Evolutionary conservation across 805 yeast genomes (phyloP), one percentile per base, ranked within the genome.

Genomic region (Teunomyces stri): DNA sequence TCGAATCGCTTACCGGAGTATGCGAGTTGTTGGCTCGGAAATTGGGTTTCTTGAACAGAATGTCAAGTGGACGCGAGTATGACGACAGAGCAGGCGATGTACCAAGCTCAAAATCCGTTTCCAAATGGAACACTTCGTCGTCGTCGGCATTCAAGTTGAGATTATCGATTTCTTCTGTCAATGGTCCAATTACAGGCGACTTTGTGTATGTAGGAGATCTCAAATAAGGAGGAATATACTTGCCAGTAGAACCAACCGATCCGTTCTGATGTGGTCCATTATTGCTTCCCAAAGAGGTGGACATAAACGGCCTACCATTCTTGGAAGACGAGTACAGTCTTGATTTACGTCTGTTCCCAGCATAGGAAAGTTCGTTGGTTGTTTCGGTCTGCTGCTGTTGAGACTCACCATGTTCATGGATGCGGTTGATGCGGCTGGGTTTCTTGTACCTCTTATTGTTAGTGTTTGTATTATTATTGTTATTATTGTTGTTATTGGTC

Each of bases 151-250:
- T 58, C 44, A 70, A 60, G 28, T 46, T 55, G 47, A 72, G 52
- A 44, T 60, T 56, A 43, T 66, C 75, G 35, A 72, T 59, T 30
- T 67, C 72, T 51, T 71, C 77, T 10, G 62, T 52, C 36, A 70
- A 58, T 3, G 72, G 69, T 5, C 51, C 62, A 37, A 68, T 56
- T 2, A 58, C 60, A 2, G 74, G 71, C 3, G 75, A 68, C 50
- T 59, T 64, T 20, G 52, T 45, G 38, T 54, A 62, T 18, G 52
- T 56, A 0, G 76, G 76, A 3, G 74, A 69, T 46, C 78, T 58
- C 56, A 72, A 60, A 47, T 61, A 68, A 20, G 78, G 76, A 13
- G 78, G 78, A 22, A 69, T 56, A 48, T 72, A 72, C 50, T 70
- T 71, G 13, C 72, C 73, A 13, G 58, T 46, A 25, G 53, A 29